Evolutionary conservation across 1,284 basidiomycete species (phyloP).

Genomic region (Trametes sp.): DNA sequence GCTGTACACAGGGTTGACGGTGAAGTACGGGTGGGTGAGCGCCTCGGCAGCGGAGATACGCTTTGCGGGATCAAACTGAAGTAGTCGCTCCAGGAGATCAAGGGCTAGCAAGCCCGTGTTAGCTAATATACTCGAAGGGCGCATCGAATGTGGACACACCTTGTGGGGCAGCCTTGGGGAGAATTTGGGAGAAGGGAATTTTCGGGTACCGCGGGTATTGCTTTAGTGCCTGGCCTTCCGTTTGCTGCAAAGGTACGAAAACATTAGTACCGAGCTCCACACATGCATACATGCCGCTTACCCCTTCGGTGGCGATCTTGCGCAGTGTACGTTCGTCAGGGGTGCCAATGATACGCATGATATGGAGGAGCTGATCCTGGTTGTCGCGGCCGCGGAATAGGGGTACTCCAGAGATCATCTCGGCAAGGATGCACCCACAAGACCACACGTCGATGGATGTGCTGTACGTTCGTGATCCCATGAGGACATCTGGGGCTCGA

Average conservation of each 20-base stretch:
- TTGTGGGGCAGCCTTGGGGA: conserved; percentile 92
- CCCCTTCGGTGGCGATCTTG: conserved; percentile 92
- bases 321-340: conserved; percentile 90
- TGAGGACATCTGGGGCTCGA: conserved; percentile 96
- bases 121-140: not conserved
- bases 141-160: conserved; percentile 54
- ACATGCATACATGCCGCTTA: conserved; percentile 49
- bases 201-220: conserved; percentile 92
- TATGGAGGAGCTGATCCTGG: conserved; percentile 96
- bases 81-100: conserved; percentile 92
- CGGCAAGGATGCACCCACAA: conserved; percentile 98
- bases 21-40: conserved; percentile 94
- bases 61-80: conserved; percentile 96
- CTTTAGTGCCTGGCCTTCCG: conserved; percentile 85
- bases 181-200: conserved; percentile 87
- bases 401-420: conserved; percentile 98
- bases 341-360: conserved; percentile 97
- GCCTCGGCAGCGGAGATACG: conserved; percentile 94
- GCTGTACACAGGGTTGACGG: conserved; percentile 56
- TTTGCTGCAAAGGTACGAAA: conserved; percentile 55
- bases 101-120: conserved; percentile 66
- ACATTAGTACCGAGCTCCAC: not conserved
- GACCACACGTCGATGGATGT: conserved; percentile 99
- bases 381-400: conserved; percentile 98
- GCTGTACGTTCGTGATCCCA: conserved; percentile 97